A percentile compares a stretch with the other conserved stretches of the same genome.
Conservation (phyloP, 305 asterid genomes). For the Stenogyne calaminthoides region DNA sequence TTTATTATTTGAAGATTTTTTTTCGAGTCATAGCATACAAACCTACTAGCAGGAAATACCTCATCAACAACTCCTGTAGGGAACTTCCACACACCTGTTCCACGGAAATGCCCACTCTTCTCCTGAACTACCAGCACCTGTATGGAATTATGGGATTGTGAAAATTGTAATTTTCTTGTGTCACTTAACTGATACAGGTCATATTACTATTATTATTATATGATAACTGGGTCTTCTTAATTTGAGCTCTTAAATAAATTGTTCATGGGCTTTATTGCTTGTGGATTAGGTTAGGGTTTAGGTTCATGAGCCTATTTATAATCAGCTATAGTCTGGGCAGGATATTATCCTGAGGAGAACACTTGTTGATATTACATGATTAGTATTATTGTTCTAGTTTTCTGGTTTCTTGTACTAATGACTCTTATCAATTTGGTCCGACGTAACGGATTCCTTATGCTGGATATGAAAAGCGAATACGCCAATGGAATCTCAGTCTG, state of each 20-base stretch:
- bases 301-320: background rate
- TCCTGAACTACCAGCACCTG: constrained; percentile 95
- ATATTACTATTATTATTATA: background rate
- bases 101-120: constrained; percentile 70
- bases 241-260: background rate
- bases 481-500: background rate
- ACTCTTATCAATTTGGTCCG: background rate
- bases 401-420: background rate
- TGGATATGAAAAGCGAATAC: background rate
- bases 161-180: background rate
- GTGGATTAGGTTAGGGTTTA: too few species aligned
- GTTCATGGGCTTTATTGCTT: background rate
- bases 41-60: constrained; percentile 50
- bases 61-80: constrained; percentile 98
- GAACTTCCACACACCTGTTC: constrained; percentile 88
- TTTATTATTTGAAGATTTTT: constrained; percentile 12
- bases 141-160: background rate
- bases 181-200: background rate
- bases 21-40: constrained; percentile 6
- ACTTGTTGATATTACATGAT: too few species aligned
- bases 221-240: background rate
- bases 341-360: too few species aligned
- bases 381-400: too few species aligned
- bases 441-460: background rate
- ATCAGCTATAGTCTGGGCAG: too few species aligned